phyloP scores from a whole-genome alignment of 352 stramenopile species.

The Halophytophthora batemanensis region DNA sequence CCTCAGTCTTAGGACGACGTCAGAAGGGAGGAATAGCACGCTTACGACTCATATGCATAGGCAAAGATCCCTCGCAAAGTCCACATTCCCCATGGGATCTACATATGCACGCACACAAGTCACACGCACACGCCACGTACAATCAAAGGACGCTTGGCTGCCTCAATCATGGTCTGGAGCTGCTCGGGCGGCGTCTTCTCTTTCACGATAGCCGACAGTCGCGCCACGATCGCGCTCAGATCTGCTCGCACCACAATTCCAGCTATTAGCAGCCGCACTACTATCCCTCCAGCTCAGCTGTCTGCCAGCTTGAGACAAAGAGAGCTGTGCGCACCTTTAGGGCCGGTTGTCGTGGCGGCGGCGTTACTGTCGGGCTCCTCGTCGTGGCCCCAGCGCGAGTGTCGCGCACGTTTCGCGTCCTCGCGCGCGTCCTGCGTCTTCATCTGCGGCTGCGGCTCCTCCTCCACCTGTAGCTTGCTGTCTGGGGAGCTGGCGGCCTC shows the following conservation, averaged over 20 bases:
- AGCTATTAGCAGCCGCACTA: not conserved
- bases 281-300: not conserved
- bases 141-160: constrained; percentile 19
- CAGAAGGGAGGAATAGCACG: too few species aligned
- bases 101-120: not conserved
- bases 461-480: not conserved
- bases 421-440: constrained; percentile 2
- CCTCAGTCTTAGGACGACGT: too few species aligned
- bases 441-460: not conserved
- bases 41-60: too few species aligned
- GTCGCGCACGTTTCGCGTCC: constrained; percentile 16
- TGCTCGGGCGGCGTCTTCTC: constrained; percentile 49
- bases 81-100: too few species aligned
- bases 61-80: too few species aligned
- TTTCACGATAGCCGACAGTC: constrained; percentile 62
- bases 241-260: constrained; percentile 5
- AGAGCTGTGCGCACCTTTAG: constrained; percentile 5
- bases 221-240: constrained; percentile 61
- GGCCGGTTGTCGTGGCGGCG: constrained; percentile 11
- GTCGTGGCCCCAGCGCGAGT: constrained; percentile 33
- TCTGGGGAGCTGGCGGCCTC: not conserved
- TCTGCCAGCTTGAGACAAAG: not conserved
- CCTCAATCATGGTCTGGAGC: constrained; percentile 17
- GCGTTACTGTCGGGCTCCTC: constrained; percentile 3
- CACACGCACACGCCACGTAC: constrained; percentile 15